Base-by-base conservation (phyloP, 345 rosid species). In the Lepidium sativum region DNA sequence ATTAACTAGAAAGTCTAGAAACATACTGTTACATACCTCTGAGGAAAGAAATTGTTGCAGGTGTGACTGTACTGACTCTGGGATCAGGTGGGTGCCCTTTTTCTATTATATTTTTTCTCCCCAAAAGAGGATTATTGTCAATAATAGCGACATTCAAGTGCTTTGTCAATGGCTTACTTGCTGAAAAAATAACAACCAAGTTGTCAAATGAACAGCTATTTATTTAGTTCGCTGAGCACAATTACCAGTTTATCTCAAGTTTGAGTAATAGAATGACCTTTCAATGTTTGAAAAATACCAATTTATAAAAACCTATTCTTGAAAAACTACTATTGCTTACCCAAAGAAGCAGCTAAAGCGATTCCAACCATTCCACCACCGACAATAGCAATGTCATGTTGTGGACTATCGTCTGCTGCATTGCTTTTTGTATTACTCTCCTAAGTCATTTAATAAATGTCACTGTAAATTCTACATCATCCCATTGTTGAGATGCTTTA, bases 291-390 rank as follows among this genome's bases (percentile, higher is more conserved):
- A 2, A 51, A 52, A 32, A 7, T 1, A 15, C 8, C 0, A 5
- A 2, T 5, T 34, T 39, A 44, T 34, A 0, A 8, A 53, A 27
- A 51, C 0, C 43, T 8, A 9, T 8, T 23, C 20, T 39, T 9
- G 16, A 60, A 1, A 18, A 31, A 34, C 32, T 49, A 49, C 29
- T 54, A 51, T 9, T 20, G 55, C 77, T 43, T 67, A 89, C 98
- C 97, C 35, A 92, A 72, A 9, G 98, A 89, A 82, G 92, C 89
- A 64, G 98, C 97, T 47, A 92, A 73, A 73, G 97, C 90, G 79
- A 92, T 82, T 71, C 98, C 97, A 70, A 92, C 99, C 96, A 92
- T 86, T 77, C 97, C 97, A 55, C 96, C 96, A 17, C 99, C 97
- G 41, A 89, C 92, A 60, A 92, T 83, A 57, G 97, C 97, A 79